Percentiles rank a stretch among this genome's conserved stretches.
These are phyloP conservation scores for Trematosphaeria pertusa DNA, from an alignment of 2,329 filamentous ascomycete species.

Conservation along the genomic window DNA sequence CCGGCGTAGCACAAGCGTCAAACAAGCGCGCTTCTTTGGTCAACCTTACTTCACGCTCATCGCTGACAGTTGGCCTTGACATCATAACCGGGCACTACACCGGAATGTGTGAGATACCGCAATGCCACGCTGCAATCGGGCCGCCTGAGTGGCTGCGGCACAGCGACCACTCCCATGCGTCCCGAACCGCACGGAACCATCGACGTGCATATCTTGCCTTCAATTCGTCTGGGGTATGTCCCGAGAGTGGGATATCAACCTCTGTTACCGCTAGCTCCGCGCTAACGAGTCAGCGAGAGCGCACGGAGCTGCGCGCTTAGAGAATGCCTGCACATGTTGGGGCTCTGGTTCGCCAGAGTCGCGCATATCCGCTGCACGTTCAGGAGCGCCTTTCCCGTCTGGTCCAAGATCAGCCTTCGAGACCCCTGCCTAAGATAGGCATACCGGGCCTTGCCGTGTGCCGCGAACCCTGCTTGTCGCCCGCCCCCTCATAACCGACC, in stretches of 20 bases:
- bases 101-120: too few relatives aligned
- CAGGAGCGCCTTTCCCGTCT: not conserved
- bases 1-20: not conserved
- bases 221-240: not conserved
- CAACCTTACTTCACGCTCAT: not conserved
- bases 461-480: not conserved
- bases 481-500: not conserved
- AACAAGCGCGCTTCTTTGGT: not conserved
- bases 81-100: too few relatives aligned
- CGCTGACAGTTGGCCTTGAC: too few relatives aligned
- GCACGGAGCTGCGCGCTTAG: slow-evolving; percentile 1
- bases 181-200: not conserved
- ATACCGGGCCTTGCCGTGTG: not conserved
- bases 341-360: not conserved
- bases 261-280: not conserved
- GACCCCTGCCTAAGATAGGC: not conserved
- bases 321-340: not conserved
- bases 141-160: too few relatives aligned
- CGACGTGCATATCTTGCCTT: not conserved
- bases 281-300: not conserved
- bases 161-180: too few relatives aligned
- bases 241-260: not conserved
- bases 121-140: too few relatives aligned
- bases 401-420: not conserved
- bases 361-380: not conserved